Conservation (phyloP, 31 red algal genomes). For the Asparagopsis taxiformis region DNA sequence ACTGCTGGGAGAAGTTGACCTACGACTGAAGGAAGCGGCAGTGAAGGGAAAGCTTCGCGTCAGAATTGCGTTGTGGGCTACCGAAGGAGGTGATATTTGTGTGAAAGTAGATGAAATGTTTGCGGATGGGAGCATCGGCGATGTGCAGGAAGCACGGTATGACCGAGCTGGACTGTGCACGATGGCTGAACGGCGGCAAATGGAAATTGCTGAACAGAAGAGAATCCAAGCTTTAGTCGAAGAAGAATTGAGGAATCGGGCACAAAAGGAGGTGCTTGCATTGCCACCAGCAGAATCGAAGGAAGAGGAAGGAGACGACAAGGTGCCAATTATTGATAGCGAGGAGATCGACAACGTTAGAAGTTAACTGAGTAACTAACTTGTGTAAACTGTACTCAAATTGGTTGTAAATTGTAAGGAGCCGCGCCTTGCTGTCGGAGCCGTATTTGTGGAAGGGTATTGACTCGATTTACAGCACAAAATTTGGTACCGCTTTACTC, state of each 20-base stretch:
- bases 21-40: slow-evolving; percentile 11
- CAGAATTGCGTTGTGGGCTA: slow-evolving; percentile 14
- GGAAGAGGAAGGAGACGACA: not conserved
- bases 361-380: too few relatives aligned
- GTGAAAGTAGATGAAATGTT: slow-evolving; percentile 30
- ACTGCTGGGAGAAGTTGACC: slow-evolving; percentile 45
- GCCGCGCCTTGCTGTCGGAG: too few relatives aligned
- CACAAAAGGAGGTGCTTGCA: not conserved
- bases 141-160: slow-evolving; percentile 14
- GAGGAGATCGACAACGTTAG: too few relatives aligned
- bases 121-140: slow-evolving; percentile 31
- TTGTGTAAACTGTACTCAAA: too few relatives aligned
- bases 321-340: not conserved
- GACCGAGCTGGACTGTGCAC: slow-evolving; percentile 34
- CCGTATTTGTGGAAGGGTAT: too few relatives aligned
- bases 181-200: slow-evolving; percentile 24
- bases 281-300: not conserved
- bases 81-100: slow-evolving; percentile 42
- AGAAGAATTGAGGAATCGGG: slow-evolving; percentile 18
- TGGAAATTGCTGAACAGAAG: slow-evolving; percentile 48
- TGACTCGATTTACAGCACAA: too few relatives aligned
- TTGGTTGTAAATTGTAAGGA: too few relatives aligned
- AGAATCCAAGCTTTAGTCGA: slow-evolving; percentile 23
- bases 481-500: too few relatives aligned
- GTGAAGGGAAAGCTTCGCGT: slow-evolving; percentile 47